phyloP scores from a whole-genome alignment of 139 green algal species.

The Picochlorum costavermella region DNA sequence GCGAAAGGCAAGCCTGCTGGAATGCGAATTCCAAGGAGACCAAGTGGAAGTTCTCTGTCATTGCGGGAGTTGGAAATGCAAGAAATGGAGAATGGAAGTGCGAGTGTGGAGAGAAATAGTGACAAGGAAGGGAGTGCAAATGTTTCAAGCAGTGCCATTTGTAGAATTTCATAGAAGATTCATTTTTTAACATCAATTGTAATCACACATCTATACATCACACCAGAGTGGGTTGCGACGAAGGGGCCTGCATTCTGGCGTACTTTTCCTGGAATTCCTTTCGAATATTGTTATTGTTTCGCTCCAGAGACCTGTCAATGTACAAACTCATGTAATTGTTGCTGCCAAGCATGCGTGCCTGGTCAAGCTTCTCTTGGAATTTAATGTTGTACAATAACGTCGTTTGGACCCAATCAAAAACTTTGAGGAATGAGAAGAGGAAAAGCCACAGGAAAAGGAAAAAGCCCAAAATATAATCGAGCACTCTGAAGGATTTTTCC shows the following conservation, averaged over 20 bases:
- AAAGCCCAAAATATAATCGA: conserved; percentile 42
- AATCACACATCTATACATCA: too few relatives aligned
- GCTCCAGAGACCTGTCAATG: conserved; percentile 26
- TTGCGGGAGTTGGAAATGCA: conserved; percentile 1
- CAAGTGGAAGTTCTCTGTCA: background rate
- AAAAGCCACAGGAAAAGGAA: conserved; percentile 45
- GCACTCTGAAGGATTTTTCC: conserved; percentile 14
- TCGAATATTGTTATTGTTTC: conserved; percentile 16
- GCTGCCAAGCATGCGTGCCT: background rate
- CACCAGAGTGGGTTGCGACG: too few relatives aligned
- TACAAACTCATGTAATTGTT: conserved; percentile 29
- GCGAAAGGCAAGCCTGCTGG: background rate
- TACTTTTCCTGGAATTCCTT: conserved; percentile 7
- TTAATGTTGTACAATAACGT: conserved; percentile 52
- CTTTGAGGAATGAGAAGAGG: conserved; percentile 42
- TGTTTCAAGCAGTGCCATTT: too few relatives aligned
- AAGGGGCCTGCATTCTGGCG: background rate
- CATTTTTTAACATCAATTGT: too few relatives aligned
- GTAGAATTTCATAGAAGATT: too few relatives aligned
- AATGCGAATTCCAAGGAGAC: background rate
- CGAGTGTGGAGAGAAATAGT: background rate
- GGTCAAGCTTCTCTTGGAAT: conserved; percentile 30
- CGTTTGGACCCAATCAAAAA: conserved; percentile 38
- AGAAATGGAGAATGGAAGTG: background rate
- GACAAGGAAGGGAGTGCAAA: too few relatives aligned